Conservation (phyloP, 495 filamentous ascomycete species). For the Daldinia bambusicola region DNA sequence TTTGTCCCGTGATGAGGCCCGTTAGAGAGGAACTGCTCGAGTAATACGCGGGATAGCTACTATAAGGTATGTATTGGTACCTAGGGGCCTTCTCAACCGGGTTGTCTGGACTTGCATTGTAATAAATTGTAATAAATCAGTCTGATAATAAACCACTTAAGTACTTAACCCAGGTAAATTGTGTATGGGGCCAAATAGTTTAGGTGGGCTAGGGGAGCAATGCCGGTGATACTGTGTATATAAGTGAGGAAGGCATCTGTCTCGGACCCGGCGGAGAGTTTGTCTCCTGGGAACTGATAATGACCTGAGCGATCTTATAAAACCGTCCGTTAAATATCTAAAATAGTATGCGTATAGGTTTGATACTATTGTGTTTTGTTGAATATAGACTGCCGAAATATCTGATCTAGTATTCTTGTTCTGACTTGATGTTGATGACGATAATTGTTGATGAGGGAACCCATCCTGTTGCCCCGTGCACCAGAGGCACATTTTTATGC, state of each 20-base stretch:
- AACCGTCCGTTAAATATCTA: no score
- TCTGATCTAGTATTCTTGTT: neutral
- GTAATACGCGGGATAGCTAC: neutral
- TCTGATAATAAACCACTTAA: neutral
- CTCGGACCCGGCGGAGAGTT: constrained; percentile 4
- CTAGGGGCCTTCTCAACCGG: neutral
- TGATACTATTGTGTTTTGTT: neutral
- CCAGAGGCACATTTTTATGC: constrained; percentile 32
- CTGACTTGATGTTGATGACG: constrained; percentile 3
- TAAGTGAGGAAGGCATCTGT: constrained; percentile 3
- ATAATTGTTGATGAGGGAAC: neutral
- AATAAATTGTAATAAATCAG: neutral
- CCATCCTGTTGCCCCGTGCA: constrained; percentile 37
- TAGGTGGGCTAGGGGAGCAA: constrained; percentile 3
- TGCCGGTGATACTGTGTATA: constrained; percentile 7
- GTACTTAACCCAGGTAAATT: neutral
- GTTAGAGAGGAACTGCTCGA: neutral
- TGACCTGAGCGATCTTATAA: no score
- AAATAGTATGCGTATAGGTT: neutral
- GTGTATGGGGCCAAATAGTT: constrained; percentile 1
- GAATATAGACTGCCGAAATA: no score
- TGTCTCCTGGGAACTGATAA: neutral
- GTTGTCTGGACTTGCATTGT: neutral
- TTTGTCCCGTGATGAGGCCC: constrained; percentile 34
- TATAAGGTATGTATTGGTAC: neutral